Conservation (phyloP, 2,329 filamentous ascomycete species). For the Pseudocercospora vitis region DNA sequence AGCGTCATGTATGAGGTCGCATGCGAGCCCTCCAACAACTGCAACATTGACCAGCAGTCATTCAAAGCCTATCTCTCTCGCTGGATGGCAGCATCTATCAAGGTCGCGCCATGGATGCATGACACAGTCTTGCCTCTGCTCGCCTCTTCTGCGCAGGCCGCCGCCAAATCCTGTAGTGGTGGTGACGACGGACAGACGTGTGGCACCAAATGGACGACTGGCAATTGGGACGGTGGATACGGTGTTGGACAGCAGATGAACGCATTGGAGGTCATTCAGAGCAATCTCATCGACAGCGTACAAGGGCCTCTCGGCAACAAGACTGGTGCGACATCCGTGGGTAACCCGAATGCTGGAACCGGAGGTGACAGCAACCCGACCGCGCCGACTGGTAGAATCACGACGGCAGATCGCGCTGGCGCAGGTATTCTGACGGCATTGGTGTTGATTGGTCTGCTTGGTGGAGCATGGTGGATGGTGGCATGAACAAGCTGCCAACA, state of each 20-base stretch:
- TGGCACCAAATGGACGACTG: constrained; percentile 46
- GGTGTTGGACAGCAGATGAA: constrained; percentile 61
- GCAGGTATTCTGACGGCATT: constrained; percentile 27
- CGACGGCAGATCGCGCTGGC: constrained; percentile 27
- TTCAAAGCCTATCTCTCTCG: constrained; percentile 52
- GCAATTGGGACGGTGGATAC: constrained; percentile 46
- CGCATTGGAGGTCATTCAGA: constrained; percentile 54
- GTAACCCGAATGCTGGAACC: constrained; percentile 22
- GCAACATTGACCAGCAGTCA: constrained; percentile 48
- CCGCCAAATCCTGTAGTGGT: constrained; percentile 53
- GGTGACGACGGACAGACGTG: constrained; percentile 48
- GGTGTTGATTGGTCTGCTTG: constrained; percentile 25
- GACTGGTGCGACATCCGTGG: constrained; percentile 49
- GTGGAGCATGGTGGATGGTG: constrained; percentile 30
- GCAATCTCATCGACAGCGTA: constrained; percentile 42
- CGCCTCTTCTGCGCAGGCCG: constrained; percentile 53
- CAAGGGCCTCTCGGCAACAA: constrained; percentile 48
- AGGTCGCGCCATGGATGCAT: constrained; percentile 59
- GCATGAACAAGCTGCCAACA: constrained; percentile 16
- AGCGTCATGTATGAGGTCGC: constrained; percentile 49
- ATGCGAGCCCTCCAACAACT: constrained; percentile 45
- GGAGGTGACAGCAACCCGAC: constrained; percentile 26
- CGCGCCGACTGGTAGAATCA: constrained; percentile 29
- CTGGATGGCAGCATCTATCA: constrained; percentile 56
- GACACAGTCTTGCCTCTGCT: constrained; percentile 54